These are phyloP conservation scores for Hyphopichia wangnamkhiaoensis DNA, from an alignment of 1,139 yeast genomes.

Conservation along the genomic window DNA sequence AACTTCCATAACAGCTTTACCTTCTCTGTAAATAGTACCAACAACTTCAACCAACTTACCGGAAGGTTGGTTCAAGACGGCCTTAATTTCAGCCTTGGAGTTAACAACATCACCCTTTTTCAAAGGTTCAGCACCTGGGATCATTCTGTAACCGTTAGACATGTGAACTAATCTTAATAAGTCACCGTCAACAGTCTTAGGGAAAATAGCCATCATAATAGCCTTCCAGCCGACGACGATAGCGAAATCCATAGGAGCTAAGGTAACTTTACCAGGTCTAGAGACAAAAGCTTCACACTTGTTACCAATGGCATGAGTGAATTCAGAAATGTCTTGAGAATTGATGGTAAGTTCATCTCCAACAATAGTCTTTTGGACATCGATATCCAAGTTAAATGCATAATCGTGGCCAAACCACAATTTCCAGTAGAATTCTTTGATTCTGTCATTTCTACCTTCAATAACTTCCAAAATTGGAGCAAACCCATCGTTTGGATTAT, in stretches of 20 bases:
- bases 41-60: slow-evolving; percentile 97
- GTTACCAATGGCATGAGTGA: slow-evolving; percentile 97
- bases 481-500: slow-evolving; percentile 83
- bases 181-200: slow-evolving; percentile 94
- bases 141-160: slow-evolving; percentile 92
- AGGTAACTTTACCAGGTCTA: slow-evolving; percentile 78
- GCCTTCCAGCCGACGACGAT: slow-evolving; percentile 99
- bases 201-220: slow-evolving; percentile 95
- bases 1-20: slow-evolving; percentile 86
- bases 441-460: slow-evolving; percentile 88
- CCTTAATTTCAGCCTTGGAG: slow-evolving; percentile 80
- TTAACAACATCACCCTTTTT: slow-evolving; percentile 85
- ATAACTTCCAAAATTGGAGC: slow-evolving; percentile 92
- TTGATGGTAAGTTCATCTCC: slow-evolving; percentile 74
- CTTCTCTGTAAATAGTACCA: slow-evolving; percentile 81
- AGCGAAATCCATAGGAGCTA: slow-evolving; percentile 99
- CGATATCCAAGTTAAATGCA: slow-evolving; percentile 62
- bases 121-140: slow-evolving; percentile 89
- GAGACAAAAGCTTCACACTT: slow-evolving; percentile 93
- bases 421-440: slow-evolving; percentile 96
- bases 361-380: slow-evolving; percentile 66
- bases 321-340: slow-evolving; percentile 80
- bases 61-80: slow-evolving; percentile 86
- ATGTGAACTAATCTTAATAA: slow-evolving; percentile 89
- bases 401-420: slow-evolving; percentile 82